Base-by-base conservation (phyloP, 2,329 filamentous ascomycete species). In the Fusarium metavorans region DNA sequence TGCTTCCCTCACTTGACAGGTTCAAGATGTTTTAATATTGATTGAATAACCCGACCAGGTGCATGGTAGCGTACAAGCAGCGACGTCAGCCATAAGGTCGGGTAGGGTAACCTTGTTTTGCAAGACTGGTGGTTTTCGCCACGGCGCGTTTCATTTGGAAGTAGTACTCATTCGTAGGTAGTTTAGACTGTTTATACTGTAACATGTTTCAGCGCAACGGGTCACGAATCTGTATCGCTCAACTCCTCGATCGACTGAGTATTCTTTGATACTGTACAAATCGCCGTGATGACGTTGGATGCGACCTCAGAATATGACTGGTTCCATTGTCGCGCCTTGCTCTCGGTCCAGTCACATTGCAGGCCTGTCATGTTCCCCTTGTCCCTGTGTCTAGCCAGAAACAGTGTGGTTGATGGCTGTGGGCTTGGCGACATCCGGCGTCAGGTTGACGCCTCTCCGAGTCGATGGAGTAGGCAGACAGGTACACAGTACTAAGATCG, bases 101-200 rank as follows among this genome's bases (percentile, higher is more conserved):
- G 67, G 63, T 71, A 58, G 66, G 39, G 67, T 69, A 66, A 71
- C 62, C 56, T 68, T 43, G 63, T 72, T 74, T 76, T 66, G 45
- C 66, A 63, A 77, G 71, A 78, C 62, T 77, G 74, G 72, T 72
- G 75, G 74, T 70, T 71, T 73, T 72, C 73, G 76, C 66, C 68
- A 62, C 60, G 71, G 66, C 71, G 73, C 70, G 68, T 76, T 77
- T 76, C 61, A 70, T 72, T 75, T 69, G 77, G 77, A 72, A 73
- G 77, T 77, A 76, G 77, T 77, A 76, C 69, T 71, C 61, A 68
- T 76, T 77, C 77, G 71, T 70, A 76, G 70, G 72, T 79, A 78
- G 77, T 77, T 78, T 79, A 79, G 77, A 78, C 67, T 76, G 66
- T 75, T 78, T 75, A 52, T 63, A 69, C 61, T 70, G 70, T 78